Evolutionary conservation across 768 basidiomycete genomes (phyloP).

Genomic region (Leccinum boreale): DNA sequence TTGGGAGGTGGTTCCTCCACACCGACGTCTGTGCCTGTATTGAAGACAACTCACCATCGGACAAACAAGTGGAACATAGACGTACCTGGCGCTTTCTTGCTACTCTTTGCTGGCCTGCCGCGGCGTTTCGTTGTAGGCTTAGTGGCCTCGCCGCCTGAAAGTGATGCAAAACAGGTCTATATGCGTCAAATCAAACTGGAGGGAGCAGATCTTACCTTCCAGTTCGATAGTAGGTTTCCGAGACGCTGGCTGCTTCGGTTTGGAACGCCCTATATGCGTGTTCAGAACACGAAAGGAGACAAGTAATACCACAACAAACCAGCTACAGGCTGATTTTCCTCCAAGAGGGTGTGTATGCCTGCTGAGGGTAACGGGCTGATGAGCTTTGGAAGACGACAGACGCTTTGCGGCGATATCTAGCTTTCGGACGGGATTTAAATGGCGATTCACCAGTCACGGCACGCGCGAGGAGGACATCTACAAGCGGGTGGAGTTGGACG

Average conservation of each 20-base stretch:
- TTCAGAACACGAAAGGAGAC: background rate
- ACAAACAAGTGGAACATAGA: background rate
- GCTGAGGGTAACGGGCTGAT: background rate
- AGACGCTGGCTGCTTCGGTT: too few relatives aligned
- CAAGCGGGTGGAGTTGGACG: conserved; percentile 45
- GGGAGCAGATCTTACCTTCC: conserved; percentile 1
- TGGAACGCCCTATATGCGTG: conserved; percentile 6
- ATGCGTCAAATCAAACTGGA: background rate
- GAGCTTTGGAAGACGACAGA: background rate
- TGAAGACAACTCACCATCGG: background rate
- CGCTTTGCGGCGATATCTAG: background rate
- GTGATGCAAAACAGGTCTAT: background rate
- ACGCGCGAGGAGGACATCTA: conserved; percentile 51
- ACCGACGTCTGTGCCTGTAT: background rate
- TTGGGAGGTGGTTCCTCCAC: background rate
- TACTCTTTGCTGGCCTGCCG: conserved; percentile 10
- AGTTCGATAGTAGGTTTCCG: too few relatives aligned
- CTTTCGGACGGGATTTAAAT: conserved; percentile 24
- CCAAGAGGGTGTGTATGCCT: too few relatives aligned
- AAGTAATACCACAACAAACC: conserved; percentile 9
- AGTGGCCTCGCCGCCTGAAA: background rate
- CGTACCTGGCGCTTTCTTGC: conserved; percentile 11
- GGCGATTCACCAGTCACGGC: conserved; percentile 48
- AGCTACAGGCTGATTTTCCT: conserved; percentile 1
- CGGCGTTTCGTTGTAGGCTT: conserved; percentile 17